These are phyloP conservation scores for Cucurbita ficifolia DNA, from an alignment of 306 rosid genomes.

Conservation along the genomic window DNA sequence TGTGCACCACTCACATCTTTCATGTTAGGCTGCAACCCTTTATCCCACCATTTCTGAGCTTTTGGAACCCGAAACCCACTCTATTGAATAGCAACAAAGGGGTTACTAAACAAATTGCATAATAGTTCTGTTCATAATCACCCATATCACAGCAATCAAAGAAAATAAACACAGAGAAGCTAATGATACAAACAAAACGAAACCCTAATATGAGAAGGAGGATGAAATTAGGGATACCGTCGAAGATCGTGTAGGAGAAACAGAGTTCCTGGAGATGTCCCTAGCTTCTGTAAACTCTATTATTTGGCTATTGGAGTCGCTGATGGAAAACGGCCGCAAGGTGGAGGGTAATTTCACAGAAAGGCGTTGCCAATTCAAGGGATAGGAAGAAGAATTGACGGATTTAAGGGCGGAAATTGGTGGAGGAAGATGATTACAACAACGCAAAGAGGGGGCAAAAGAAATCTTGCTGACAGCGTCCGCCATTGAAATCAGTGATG, in stretches of 20 bases:
- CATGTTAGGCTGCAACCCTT: constrained; percentile 67
- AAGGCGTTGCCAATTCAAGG: neutral
- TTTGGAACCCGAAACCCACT: constrained; percentile 37
- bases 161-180: neutral
- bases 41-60: constrained; percentile 83
- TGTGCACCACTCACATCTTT: constrained; percentile 55
- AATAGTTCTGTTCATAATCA: neutral
- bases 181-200: neutral
- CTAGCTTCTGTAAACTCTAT: neutral
- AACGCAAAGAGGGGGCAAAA: neutral
- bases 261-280: neutral
- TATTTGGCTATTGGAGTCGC: neutral
- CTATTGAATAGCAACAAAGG: constrained; percentile 16
- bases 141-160: neutral
- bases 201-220: neutral
- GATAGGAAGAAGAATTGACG: neutral
- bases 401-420: neutral
- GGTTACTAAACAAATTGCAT: neutral
- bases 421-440: neutral
- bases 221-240: neutral
- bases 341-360: neutral
- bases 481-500: neutral
- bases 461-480: neutral
- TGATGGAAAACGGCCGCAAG: neutral
- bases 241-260: neutral